A percentile compares a stretch with the other conserved stretches of the same genome.
phyloP scores from a whole-genome alignment of 345 rosid species.

The Anacardium occidentale region DNA sequence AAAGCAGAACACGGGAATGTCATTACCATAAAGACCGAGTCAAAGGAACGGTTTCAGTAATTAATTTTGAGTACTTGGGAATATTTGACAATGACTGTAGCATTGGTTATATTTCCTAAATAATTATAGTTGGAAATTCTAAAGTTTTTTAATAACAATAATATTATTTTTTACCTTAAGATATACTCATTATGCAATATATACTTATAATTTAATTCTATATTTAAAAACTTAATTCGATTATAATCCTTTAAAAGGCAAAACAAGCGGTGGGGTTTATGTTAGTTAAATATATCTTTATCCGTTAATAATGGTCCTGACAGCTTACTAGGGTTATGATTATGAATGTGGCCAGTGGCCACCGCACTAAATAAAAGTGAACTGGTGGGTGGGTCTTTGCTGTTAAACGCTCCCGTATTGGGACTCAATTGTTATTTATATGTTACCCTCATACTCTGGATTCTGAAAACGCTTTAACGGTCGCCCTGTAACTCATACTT shows the following conservation, averaged over 20 bases:
- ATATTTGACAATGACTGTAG: neutral
- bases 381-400: too few species aligned
- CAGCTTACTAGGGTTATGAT: neutral
- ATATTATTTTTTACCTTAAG: neutral
- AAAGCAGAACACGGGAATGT: slow-evolving; percentile 2
- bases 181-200: too few species aligned
- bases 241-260: too few species aligned
- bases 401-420: too few species aligned
- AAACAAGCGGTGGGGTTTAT: too few species aligned
- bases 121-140: too few species aligned
- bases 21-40: neutral
- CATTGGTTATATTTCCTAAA: too few species aligned
- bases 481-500: neutral
- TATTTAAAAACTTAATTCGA: too few species aligned
- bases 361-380: too few species aligned
- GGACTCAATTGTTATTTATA: slow-evolving; percentile 26
- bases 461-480: neutral
- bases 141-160: neutral
- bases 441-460: slow-evolving; percentile 2
- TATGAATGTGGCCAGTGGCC: neutral
- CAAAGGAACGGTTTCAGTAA: neutral
- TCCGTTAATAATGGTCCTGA: too few species aligned
- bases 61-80: neutral
- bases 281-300: too few species aligned
- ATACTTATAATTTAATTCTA: too few species aligned